Percentiles rank a stretch among this genome's conserved stretches.
These are phyloP conservation scores for Geotrichum phurueaensis DNA, from an alignment of 1,139 yeast genomes.

Conservation along the genomic window DNA sequence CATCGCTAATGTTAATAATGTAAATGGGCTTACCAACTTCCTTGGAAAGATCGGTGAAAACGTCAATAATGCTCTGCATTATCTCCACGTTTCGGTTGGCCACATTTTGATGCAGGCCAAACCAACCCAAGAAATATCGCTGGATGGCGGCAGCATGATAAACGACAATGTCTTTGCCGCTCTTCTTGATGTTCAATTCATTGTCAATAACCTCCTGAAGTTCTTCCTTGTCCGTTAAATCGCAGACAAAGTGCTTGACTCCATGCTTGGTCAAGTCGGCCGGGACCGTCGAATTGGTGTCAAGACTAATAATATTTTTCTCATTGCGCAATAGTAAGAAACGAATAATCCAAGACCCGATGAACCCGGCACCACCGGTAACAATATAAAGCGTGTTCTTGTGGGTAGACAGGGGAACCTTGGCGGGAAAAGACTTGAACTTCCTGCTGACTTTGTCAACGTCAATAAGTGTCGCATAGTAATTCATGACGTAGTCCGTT, in stretches of 20 bases:
- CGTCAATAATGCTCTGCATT: slow-evolving; percentile 18
- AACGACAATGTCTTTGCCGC: slow-evolving; percentile 15
- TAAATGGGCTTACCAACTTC: slow-evolving; percentile 1
- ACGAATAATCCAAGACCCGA: slow-evolving; percentile 34
- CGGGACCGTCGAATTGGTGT: slow-evolving; percentile 24
- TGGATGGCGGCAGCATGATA: slow-evolving; percentile 23
- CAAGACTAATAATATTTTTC: slow-evolving; percentile 22
- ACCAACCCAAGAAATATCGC: slow-evolving; percentile 16
- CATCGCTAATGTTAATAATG: slow-evolving; percentile 26
- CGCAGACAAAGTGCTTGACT: slow-evolving; percentile 20
- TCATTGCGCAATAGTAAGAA: slow-evolving; percentile 30
- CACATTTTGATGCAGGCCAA: slow-evolving; percentile 11
- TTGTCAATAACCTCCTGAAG: slow-evolving; percentile 16
- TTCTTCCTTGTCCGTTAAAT: slow-evolving; percentile 20
- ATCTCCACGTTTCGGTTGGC: slow-evolving; percentile 16
- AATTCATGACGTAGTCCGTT: slow-evolving; percentile 11
- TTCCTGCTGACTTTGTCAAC: slow-evolving; percentile 10
- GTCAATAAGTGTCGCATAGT: slow-evolving; percentile 14
- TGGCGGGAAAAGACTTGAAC: slow-evolving; percentile 8
- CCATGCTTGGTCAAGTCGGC: slow-evolving; percentile 28
- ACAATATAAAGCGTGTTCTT: slow-evolving; percentile 24
- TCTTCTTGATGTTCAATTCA: background rate
- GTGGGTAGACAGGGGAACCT: slow-evolving; percentile 8
- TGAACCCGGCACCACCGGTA: slow-evolving; percentile 34
- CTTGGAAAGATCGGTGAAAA: slow-evolving; percentile 1